phyloP scores from a whole-genome alignment of 257 asterid species.

The Gynochthodes officinalis region DNA sequence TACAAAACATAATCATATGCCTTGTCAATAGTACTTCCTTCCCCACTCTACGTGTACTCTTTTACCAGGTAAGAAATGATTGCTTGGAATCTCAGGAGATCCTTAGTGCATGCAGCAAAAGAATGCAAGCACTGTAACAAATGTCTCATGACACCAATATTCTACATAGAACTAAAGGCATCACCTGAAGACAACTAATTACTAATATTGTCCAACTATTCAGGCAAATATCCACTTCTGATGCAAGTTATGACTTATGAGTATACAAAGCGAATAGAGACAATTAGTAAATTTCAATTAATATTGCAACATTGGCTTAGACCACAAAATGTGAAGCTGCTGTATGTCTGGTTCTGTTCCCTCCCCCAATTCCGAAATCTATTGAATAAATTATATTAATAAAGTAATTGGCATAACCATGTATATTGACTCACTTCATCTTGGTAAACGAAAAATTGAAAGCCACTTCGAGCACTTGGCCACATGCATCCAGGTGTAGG shows the following conservation, averaged over 20 bases:
- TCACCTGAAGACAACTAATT: not conserved
- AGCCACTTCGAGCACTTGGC: conserved; percentile 99
- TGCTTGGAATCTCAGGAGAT: not conserved
- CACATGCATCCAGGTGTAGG: conserved; percentile 89
- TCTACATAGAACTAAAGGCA: not conserved
- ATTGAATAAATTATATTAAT: conserved; percentile 13
- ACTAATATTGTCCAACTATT: not conserved
- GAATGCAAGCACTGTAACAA: not conserved
- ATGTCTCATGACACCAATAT: not conserved
- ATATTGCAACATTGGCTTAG: not conserved
- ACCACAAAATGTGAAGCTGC: not conserved
- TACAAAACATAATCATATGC: not conserved
- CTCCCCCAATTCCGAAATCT: not conserved
- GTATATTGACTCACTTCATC: conserved; percentile 57
- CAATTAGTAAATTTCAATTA: not conserved
- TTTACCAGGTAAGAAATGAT: not conserved
- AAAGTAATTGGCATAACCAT: not conserved
- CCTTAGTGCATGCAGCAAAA: not conserved
- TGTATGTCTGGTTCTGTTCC: not conserved
- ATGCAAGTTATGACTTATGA: not conserved
- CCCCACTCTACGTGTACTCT: not conserved
- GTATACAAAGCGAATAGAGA: not conserved
- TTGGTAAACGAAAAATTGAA: conserved; percentile 83
- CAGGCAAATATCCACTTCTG: not conserved
- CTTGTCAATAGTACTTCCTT: not conserved